Evolutionary conservation across 2,329 filamentous ascomycete genomes (phyloP).

Genomic region (Venturiaceae sp.): DNA sequence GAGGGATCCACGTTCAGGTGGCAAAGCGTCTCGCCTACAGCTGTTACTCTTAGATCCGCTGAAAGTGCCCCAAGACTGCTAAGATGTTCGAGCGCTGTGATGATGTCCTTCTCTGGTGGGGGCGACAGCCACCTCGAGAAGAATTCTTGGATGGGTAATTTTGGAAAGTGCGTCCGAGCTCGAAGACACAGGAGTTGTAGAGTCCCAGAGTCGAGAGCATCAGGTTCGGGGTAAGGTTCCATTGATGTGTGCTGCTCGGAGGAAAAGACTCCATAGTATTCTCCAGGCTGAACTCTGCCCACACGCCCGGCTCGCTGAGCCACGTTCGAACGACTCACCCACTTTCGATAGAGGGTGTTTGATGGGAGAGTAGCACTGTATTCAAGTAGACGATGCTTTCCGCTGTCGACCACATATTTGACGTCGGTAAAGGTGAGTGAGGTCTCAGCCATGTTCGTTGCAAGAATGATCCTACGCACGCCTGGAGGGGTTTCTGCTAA

Average conservation of each 20-base stretch:
- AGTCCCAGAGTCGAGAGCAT: neutral
- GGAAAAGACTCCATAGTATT: conserved; percentile 40
- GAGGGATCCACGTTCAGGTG: conserved; percentile 18
- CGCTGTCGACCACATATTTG: conserved; percentile 39
- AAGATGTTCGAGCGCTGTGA: conserved; percentile 25
- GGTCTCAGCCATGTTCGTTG: conserved; percentile 43
- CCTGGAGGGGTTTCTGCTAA: conserved; percentile 29
- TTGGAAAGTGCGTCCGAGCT: conserved; percentile 4
- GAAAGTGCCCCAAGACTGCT: conserved; percentile 34
- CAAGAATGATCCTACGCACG: conserved; percentile 38
- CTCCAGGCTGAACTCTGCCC: conserved; percentile 37
- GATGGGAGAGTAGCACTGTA: conserved; percentile 31
- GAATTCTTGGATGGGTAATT: neutral
- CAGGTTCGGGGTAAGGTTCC: conserved; percentile 11
- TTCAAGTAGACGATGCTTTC: conserved; percentile 28
- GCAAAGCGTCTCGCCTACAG: conserved; percentile 37
- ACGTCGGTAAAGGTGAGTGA: conserved; percentile 44
- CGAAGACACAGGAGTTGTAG: conserved; percentile 16
- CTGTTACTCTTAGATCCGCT: conserved; percentile 31
- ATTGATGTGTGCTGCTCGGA: conserved; percentile 29
- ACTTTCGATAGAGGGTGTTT: conserved; percentile 29
- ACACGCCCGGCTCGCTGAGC: conserved; percentile 41
- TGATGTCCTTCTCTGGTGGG: neutral
- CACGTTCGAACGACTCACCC: conserved; percentile 38
- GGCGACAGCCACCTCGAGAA: neutral